phyloP scores from a whole-genome alignment of 768 basidiomycete species.

The Roridomyces roridus region DNA sequence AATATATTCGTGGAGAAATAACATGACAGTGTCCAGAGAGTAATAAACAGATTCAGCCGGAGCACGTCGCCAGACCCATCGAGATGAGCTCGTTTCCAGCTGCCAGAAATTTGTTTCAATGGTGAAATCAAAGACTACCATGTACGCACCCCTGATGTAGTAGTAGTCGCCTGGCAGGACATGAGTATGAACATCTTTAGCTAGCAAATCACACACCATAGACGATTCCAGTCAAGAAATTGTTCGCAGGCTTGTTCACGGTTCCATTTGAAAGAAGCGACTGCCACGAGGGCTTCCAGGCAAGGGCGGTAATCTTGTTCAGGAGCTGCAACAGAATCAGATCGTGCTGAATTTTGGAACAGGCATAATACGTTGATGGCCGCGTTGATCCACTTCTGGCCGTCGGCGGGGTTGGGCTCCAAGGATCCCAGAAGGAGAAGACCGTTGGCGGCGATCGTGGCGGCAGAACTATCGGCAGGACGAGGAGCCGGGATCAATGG shows the following conservation, averaged over 20 bases:
- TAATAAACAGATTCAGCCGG: not conserved
- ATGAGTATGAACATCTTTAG: not conserved
- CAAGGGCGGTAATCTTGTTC: constrained; percentile 51
- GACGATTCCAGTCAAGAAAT: constrained; percentile 66
- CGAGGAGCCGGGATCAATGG: constrained; percentile 57
- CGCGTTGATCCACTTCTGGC: constrained; percentile 49
- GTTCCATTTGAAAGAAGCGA: constrained; percentile 72
- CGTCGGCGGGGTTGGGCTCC: constrained; percentile 40
- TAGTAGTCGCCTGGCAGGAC: constrained; percentile 62
- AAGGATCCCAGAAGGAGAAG: constrained; percentile 61
- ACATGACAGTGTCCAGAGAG: not conserved
- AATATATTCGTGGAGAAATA: not conserved
- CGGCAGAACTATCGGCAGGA: constrained; percentile 75
- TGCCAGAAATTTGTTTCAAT: not conserved
- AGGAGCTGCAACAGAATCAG: constrained; percentile 43
- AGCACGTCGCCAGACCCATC: constrained; percentile 50
- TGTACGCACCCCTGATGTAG: constrained; percentile 52
- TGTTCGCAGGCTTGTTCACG: constrained; percentile 61
- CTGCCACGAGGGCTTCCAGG: constrained; percentile 67
- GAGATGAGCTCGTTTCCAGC: constrained; percentile 58
- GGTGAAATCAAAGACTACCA: too few relatives aligned
- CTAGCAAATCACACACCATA: constrained; percentile 44
- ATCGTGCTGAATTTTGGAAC: not conserved
- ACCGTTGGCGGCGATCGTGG: constrained; percentile 65
- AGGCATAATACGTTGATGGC: constrained; percentile 51